Percentiles rank a stretch among this genome's conserved stretches.
Conservation (phyloP, 2,329 filamentous ascomycete species). For the Penicillium concentricum region DNA sequence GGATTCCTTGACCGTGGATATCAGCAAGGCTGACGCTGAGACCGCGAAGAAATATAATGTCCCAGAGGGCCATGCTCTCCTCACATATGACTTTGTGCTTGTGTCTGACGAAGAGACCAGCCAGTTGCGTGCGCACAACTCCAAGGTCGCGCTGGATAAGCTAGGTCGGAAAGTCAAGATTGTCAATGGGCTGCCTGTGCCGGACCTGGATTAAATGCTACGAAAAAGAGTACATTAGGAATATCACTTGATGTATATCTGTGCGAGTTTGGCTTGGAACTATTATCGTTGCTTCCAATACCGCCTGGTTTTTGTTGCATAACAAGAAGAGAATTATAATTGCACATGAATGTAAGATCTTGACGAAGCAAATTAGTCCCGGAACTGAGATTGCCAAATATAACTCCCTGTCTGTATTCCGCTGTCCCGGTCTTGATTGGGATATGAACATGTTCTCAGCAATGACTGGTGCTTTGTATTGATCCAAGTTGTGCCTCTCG, state of each 20-base stretch:
- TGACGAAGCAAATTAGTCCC: background rate
- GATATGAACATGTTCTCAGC: background rate
- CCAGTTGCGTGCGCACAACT: constrained; percentile 64
- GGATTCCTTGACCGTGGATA: constrained; percentile 70
- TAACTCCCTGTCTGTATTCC: background rate
- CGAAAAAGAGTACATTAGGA: background rate
- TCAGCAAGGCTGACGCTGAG: constrained; percentile 53
- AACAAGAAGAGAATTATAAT: background rate
- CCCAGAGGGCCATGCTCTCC: constrained; percentile 60
- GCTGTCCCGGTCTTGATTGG: background rate
- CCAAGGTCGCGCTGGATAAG: constrained; percentile 64
- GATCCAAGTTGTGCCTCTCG: background rate
- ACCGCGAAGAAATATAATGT: constrained; percentile 63
- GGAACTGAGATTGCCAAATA: background rate
- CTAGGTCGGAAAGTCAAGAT: constrained; percentile 70
- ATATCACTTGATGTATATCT: background rate
- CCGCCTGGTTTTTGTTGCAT: background rate
- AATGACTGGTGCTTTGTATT: background rate
- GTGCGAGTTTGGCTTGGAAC: background rate
- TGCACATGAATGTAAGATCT: background rate
- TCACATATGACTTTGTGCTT: constrained; percentile 75
- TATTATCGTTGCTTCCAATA: background rate
- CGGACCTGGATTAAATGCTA: constrained; percentile 21
- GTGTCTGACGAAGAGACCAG: constrained; percentile 69
- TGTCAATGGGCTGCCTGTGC: constrained; percentile 41